phyloP scores from a whole-genome alignment of 2,329 filamentous ascomycete species.

The Fusarium liriodendri region DNA sequence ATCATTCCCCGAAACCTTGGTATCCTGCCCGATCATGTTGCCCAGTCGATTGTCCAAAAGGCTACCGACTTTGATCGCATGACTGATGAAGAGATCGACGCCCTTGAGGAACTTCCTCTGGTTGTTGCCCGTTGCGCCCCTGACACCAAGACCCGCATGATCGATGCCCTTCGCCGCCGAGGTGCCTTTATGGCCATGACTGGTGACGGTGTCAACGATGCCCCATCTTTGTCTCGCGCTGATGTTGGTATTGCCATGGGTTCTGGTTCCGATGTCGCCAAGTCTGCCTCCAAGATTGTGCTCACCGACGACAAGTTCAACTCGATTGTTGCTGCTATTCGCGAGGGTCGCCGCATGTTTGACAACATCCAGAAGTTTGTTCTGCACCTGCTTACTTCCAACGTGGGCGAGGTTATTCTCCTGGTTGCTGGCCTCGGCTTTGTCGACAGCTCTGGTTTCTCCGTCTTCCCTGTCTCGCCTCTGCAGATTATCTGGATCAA shows the following conservation, averaged over 20 bases:
- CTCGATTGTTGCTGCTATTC: slow-evolving; percentile 84
- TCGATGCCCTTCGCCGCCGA: slow-evolving; percentile 84
- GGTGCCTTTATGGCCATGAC: slow-evolving; percentile 86
- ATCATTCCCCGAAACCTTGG: slow-evolving; percentile 76
- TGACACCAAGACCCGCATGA: slow-evolving; percentile 90
- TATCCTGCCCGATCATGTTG: slow-evolving; percentile 69
- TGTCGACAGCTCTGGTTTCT: slow-evolving; percentile 76
- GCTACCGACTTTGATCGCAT: slow-evolving; percentile 84
- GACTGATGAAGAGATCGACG: slow-evolving; percentile 79
- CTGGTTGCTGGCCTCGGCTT: slow-evolving; percentile 85
- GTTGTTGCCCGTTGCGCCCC: slow-evolving; percentile 89
- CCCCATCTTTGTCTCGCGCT: slow-evolving; percentile 81
- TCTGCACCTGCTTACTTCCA: slow-evolving; percentile 81
- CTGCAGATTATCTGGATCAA: slow-evolving; percentile 95
- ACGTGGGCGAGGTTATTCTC: slow-evolving; percentile 85
- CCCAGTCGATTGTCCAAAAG: slow-evolving; percentile 78
- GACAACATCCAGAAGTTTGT: slow-evolving; percentile 93
- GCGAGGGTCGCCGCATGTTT: slow-evolving; percentile 86
- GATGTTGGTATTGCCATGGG: slow-evolving; percentile 94
- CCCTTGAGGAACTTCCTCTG: slow-evolving; percentile 78
- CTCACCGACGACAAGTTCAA: slow-evolving; percentile 91
- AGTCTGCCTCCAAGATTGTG: slow-evolving; percentile 84
- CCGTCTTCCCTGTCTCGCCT: slow-evolving; percentile 87
- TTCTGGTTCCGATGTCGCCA: slow-evolving; percentile 87
- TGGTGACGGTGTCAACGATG: slow-evolving; percentile 89